Conservation (phyloP, 805 yeast genomes). For the Ogataea salicorniae region DNA sequence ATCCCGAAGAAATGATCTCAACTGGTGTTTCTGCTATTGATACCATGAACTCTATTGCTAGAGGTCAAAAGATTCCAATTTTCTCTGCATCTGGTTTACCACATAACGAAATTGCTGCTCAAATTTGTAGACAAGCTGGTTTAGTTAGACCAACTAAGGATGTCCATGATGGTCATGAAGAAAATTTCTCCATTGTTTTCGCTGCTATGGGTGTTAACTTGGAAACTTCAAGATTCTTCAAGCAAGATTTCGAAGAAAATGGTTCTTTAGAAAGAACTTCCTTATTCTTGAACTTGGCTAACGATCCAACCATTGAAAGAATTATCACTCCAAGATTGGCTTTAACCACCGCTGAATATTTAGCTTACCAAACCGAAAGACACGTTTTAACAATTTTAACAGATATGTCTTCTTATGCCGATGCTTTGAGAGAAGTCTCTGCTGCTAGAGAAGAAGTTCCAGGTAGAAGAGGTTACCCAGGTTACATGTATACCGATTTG, state of each 20-base stretch:
- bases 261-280: constrained; percentile 98
- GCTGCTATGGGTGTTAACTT: constrained; percentile 99
- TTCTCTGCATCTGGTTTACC: constrained; percentile 99
- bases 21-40: constrained; percentile 99
- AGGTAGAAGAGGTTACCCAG: constrained; percentile 99
- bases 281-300: constrained; percentile 93
- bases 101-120: constrained; percentile 99
- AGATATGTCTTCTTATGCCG: constrained; percentile 99
- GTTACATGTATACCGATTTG: constrained; percentile 99
- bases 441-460: constrained; percentile 99
- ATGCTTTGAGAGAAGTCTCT: constrained; percentile 98
- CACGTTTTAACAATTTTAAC: constrained; percentile 97
- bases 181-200: constrained; percentile 96
- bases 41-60: constrained; percentile 98
- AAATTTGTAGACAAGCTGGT: constrained; percentile 99
- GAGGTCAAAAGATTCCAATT: constrained; percentile 99
- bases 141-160: constrained; percentile 98
- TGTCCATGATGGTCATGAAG: constrained; percentile 99
- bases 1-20: constrained; percentile 99
- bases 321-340: constrained; percentile 99
- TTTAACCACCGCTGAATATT: constrained; percentile 94
- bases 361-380: constrained; percentile 98
- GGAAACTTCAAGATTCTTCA: constrained; percentile 97
- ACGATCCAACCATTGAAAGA: constrained; percentile 99
- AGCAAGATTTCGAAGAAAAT: constrained; percentile 98